These are phyloP conservation scores for Penicillium capsulatum DNA, from an alignment of 2,329 filamentous ascomycete genomes.

Conservation along the genomic window DNA sequence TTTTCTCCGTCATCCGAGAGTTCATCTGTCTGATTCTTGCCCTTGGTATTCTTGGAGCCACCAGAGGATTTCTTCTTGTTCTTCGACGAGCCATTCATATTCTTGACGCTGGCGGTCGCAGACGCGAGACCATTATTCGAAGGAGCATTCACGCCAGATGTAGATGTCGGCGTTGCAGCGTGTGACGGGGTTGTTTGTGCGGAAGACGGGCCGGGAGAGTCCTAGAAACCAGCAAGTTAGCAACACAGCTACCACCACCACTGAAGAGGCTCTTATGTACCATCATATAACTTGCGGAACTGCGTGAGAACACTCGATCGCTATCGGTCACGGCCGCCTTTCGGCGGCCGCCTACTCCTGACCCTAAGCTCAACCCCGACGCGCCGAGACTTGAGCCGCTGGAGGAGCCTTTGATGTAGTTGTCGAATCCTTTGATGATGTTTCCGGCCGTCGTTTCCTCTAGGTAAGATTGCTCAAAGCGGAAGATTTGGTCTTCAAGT, in stretches of 20 bases:
- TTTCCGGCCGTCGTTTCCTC: constrained; percentile 86
- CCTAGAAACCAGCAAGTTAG: constrained; percentile 24
- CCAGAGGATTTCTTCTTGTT: constrained; percentile 43
- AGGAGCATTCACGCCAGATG: constrained; percentile 26
- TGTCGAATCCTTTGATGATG: constrained; percentile 96
- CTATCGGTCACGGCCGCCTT: constrained; percentile 45
- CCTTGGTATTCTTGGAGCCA: constrained; percentile 27
- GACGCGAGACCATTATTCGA: constrained; percentile 19
- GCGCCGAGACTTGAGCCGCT: constrained; percentile 44
- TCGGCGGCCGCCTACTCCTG: constrained; percentile 31
- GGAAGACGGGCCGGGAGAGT: constrained; percentile 44
- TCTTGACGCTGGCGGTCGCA: constrained; percentile 11
- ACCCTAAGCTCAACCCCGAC: constrained; percentile 31
- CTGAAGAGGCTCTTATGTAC: constrained; percentile 26
- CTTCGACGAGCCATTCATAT: constrained; percentile 29
- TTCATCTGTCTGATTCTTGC: constrained; percentile 29
- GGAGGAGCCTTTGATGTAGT: constrained; percentile 85
- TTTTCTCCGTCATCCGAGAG: constrained; percentile 38
- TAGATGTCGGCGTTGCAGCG: constrained; percentile 44
- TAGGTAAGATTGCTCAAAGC: constrained; percentile 81
- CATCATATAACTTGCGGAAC: constrained; percentile 47
- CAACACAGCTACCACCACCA: neutral
- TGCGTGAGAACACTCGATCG: constrained; percentile 48
- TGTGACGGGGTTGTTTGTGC: constrained; percentile 46
- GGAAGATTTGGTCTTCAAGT: constrained; percentile 76